Evolutionary conservation across 2,329 filamentous ascomycete species (phyloP).

Genomic region (Diaporthe vexans): DNA sequence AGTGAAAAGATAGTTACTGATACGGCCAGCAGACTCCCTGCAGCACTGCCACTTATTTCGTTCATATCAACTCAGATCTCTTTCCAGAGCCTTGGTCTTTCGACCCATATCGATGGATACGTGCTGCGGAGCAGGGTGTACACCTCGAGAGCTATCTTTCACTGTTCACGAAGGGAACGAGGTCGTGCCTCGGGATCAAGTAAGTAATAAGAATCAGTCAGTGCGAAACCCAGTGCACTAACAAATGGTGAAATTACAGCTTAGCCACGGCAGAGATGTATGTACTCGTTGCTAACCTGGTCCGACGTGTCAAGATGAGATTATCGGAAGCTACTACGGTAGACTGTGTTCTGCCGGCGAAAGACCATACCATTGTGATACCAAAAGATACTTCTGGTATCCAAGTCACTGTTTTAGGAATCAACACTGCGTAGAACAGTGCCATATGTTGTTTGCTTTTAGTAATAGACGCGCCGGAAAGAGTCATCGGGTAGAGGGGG

Average conservation of each 20-base stretch:
- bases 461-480: not conserved
- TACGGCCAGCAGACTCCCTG: not conserved
- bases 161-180: not conserved
- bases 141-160: not conserved
- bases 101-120: not conserved
- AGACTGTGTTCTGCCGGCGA: slow-evolving; percentile 2
- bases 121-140: not conserved
- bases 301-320: not conserved
- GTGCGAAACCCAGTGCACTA: not conserved
- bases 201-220: not conserved
- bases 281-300: not conserved
- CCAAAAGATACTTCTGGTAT: not conserved
- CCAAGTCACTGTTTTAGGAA: not conserved
- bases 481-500: too few species aligned
- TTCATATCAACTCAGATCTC: not conserved
- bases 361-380: not conserved
- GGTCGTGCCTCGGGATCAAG: not conserved
- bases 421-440: not conserved
- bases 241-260: not conserved
- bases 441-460: not conserved
- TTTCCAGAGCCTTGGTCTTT: not conserved
- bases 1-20: not conserved
- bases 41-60: not conserved
- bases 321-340: not conserved
- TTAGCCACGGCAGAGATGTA: not conserved